These are phyloP conservation scores for Viola pubescens DNA, from an alignment of 441 rosid species.

Conservation along the genomic window DNA sequence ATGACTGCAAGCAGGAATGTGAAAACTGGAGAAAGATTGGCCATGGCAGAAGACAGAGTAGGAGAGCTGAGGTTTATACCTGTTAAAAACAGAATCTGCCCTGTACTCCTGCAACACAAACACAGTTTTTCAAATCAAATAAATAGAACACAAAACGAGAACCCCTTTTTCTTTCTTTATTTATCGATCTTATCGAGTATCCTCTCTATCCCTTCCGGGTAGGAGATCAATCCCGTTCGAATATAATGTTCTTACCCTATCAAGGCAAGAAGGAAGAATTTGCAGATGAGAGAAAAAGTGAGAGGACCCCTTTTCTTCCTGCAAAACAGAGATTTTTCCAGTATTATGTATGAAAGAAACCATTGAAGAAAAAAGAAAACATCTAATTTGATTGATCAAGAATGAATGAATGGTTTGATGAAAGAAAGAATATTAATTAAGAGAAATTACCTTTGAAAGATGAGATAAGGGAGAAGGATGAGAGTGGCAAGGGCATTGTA, in stretches of 20 bases:
- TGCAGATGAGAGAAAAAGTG: constrained; percentile 21
- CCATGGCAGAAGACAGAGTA: constrained; percentile 41
- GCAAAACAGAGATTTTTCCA: constrained; percentile 10
- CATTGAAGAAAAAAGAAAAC: not conserved
- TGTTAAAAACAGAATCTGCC: constrained; percentile 24
- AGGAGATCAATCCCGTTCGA: too few species aligned
- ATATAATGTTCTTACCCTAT: constrained; percentile 23
- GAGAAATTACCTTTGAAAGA: constrained; percentile 28
- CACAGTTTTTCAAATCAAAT: not conserved
- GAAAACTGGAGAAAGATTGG: constrained; percentile 39
- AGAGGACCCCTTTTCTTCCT: constrained; percentile 30
- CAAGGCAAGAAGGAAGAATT: constrained; percentile 34
- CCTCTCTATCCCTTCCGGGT: too few species aligned
- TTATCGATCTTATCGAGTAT: too few species aligned
- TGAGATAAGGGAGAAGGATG: constrained; percentile 31
- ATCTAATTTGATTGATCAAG: not conserved
- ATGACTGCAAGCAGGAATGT: constrained; percentile 46
- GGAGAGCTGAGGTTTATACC: constrained; percentile 43
- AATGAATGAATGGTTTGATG: not conserved
- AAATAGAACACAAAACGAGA: not conserved
- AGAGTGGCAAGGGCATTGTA: constrained; percentile 33
- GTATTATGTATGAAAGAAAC: too few species aligned
- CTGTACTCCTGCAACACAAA: constrained; percentile 31
- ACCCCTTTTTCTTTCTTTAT: too few species aligned
- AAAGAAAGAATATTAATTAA: not conserved